Base-by-base conservation (phyloP, 2,329 filamentous ascomycete species). In the Byssochlamys sp. region DNA sequence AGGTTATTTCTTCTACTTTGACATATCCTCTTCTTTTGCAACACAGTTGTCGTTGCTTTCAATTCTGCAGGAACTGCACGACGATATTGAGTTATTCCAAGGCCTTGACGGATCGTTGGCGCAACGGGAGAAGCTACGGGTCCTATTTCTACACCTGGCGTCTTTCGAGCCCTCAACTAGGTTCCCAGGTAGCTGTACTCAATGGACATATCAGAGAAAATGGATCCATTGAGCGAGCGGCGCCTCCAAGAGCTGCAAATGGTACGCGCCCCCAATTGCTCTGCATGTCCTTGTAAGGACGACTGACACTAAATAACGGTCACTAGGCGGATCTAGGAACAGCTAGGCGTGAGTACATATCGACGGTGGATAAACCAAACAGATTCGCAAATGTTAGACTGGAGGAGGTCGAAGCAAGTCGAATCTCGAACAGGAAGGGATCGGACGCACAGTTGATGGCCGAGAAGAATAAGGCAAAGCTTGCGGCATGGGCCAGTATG, bases 241-340 rank as follows among this genome's bases (percentile, higher is more conserved):
- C 61, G 63, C 35, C 65, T 71, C 26, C 61, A 66, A 26, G 61
- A 51, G 53, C 60, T 71, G 55, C 68, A 71, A 57, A 68, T 71
- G 68, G 68, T 69, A 60, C 50, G 63, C 53, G 26, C 7, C 10
- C 27, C 4, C 50, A 14, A 19, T 24, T 11, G 3, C 48, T 48
- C 28, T 31, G 25, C 50, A 19, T 24, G 39, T 25, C 14, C 5
- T 19, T 49, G 19, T 11, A 29, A 55, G 9, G 24, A 26, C 24
- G n/a, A 19, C 48, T 59, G 25, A 57, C 48, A 48, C 48, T 25
- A 6, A 50, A 12, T 45, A 25, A 50, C 29, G 9, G 50, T 53
- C 6, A 26, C 59, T 55, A 75, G 73, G 67, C 63, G 4, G 73
- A 76, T 59, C 58, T 76, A n/a, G 73, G 73, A 2, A 68, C 66